These are phyloP conservation scores for Skeletonema tropicum DNA, from an alignment of 108 stramenopile genomes.

Conservation along the genomic window DNA sequence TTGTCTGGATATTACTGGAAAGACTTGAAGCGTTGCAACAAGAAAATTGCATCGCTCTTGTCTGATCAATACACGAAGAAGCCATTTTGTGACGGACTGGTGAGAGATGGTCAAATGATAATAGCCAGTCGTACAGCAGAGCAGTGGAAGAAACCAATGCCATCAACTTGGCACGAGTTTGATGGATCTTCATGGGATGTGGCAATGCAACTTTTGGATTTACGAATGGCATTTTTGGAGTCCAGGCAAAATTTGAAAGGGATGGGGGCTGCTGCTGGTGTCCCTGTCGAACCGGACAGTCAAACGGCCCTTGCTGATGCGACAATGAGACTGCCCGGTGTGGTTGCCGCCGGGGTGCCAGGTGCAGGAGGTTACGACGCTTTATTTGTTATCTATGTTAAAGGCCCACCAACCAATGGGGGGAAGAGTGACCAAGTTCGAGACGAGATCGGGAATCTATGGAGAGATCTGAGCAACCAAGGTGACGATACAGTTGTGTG, in stretches of 20 bases:
- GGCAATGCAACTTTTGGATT: constrained; percentile 30
- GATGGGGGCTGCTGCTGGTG: constrained; percentile 86
- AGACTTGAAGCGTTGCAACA: constrained; percentile 67
- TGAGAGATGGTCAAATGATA: constrained; percentile 53
- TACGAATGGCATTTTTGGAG: constrained; percentile 61
- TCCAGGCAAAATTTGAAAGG: constrained; percentile 66
- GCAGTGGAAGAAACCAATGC: constrained; percentile 53
- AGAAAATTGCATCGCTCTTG: constrained; percentile 56
- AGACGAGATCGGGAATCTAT: constrained; percentile 68
- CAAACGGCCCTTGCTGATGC: constrained; percentile 90
- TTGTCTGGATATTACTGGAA: constrained; percentile 76
- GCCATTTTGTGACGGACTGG: constrained; percentile 25
- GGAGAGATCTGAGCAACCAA: constrained; percentile 52
- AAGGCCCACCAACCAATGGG: constrained; percentile 40
- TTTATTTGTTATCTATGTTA: constrained; percentile 82
- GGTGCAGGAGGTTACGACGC: constrained; percentile 98
- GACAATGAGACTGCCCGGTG: constrained; percentile 86
- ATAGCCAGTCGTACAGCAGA: constrained; percentile 41
- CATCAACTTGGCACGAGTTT: constrained; percentile 49
- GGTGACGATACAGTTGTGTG: constrained; percentile 52
- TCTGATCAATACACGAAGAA: constrained; percentile 36
- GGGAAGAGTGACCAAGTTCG: constrained; percentile 52
- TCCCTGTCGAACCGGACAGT: constrained; percentile 90
- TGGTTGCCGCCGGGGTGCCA: constrained; percentile 90
- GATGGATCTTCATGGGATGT: constrained; percentile 52